Evolutionary conservation across 2,329 filamentous ascomycete genomes (phyloP), one percentile per base, ranked within the genome.

Genomic region (Colletotrichum agaves): DNA sequence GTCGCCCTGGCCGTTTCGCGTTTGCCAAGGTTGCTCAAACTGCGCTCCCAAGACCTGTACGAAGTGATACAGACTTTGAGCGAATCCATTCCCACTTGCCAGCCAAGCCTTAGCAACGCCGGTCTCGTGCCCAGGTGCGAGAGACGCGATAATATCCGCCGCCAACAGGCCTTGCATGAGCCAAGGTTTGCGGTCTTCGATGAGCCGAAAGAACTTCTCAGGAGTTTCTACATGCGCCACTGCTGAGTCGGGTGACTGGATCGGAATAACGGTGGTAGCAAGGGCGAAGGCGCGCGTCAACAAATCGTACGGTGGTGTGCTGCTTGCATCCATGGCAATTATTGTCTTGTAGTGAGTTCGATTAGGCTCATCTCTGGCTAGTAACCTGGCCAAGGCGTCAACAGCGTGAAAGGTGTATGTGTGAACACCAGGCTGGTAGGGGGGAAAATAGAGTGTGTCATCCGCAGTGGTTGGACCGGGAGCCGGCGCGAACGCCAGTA

Each of bases 311-410:
- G 92, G 87, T 7, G 89, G 85, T 1, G 83, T 84, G 10, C 88
- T 86, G 15, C 82, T 82, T 6, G 89, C 85, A 73, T 97, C 94
- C 6, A 90, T 85, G 19, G 89, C 84, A 74, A 98, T 97, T 10
- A 98, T 91, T 44, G 88, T 84, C 76, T 91, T 92, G 82, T 94
- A 98, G 73, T 92, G 90, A 3, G 89, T 90, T 69, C 96, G 85
- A 74, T 99, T 99, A 0, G 96, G 95, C 73, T 98, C 95, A 76
- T 98, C 96, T 58, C 94, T 88, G 4, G 96, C 95, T 27, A 99
- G 84, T 3, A 99, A 84, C 78, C 98, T 98, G 2, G 96, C 95
- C 27, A 98, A 82, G 53, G 92, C 91, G 76, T 99, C 96, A 17
- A 98, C 88, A 1, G 96, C 96, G 41, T 93, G 89, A 3, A 95